Conservation (phyloP, 768 basidiomycete species). For the Suillus occidentalis region DNA sequence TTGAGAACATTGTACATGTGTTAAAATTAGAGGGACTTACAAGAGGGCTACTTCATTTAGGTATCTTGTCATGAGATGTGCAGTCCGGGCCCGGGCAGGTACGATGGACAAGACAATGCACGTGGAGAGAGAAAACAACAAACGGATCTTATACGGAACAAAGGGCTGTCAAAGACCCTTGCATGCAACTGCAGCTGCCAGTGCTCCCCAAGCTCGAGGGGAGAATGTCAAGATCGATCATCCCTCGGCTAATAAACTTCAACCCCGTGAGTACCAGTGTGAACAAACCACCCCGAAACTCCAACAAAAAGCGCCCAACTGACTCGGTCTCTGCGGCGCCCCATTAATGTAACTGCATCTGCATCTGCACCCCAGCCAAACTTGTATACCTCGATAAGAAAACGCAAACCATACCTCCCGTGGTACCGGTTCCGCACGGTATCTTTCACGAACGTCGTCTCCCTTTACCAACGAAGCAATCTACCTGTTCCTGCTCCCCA, state of each 20-base stretch:
- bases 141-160: slow-evolving; percentile 35
- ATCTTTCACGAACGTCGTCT: no score
- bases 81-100: slow-evolving; percentile 19
- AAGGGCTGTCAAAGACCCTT: slow-evolving; percentile 33
- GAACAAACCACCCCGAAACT: background rate
- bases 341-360: slow-evolving; percentile 14
- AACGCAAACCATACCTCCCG: no score
- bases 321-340: slow-evolving; percentile 39
- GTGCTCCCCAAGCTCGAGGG: slow-evolving; percentile 30
- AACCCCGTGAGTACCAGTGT: background rate
- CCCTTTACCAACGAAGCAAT: no score
- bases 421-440: no score
- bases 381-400: no score
- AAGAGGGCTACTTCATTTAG: slow-evolving; percentile 26
- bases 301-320: slow-evolving; percentile 25
- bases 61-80: slow-evolving; percentile 18
- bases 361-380: no score
- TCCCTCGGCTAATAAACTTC: slow-evolving; percentile 5
- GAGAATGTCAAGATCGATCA: slow-evolving; percentile 1
- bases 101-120: background rate
- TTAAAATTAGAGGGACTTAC: slow-evolving; percentile 7
- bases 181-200: slow-evolving; percentile 11
- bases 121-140: slow-evolving; percentile 34
- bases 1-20: no score
- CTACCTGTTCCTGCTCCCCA: no score